Percentiles rank a stretch among this genome's conserved stretches.
These are phyloP conservation scores for Aureobasidium mangrovei DNA, from an alignment of 2,329 filamentous ascomycete genomes.

Conservation along the genomic window DNA sequence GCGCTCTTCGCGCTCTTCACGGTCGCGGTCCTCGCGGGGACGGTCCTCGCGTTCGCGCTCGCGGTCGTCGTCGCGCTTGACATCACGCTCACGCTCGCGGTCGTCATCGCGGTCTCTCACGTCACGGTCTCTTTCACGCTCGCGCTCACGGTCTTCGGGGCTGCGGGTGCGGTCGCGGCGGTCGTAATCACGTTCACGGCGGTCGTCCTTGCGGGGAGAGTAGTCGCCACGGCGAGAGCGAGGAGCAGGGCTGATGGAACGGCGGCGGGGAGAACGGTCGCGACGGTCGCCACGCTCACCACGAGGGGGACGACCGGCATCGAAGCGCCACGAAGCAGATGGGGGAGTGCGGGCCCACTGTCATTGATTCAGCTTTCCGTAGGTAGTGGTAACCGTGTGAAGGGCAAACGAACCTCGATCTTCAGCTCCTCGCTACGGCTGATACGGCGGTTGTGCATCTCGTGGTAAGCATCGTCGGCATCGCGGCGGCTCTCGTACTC, in stretches of 20 bases:
- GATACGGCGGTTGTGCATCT: conserved; percentile 99
- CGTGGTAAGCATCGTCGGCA: conserved; percentile 97
- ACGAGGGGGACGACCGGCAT: conserved; percentile 53
- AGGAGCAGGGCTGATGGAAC: conserved; percentile 61
- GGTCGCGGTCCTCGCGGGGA: conserved; percentile 30
- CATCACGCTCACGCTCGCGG: conserved; percentile 65
- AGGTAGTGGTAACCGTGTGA: not conserved
- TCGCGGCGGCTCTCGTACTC: conserved; percentile 98
- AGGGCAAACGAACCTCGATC: conserved; percentile 67
- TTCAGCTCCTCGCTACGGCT: conserved; percentile 92
- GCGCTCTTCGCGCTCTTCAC: conserved; percentile 40
- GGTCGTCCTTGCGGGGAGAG: conserved; percentile 54
- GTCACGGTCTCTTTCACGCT: conserved; percentile 52
- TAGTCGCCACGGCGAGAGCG: conserved; percentile 63
- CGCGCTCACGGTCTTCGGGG: conserved; percentile 57
- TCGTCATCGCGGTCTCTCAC: conserved; percentile 34
- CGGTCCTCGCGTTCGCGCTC: conserved; percentile 58
- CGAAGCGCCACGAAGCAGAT: conserved; percentile 96
- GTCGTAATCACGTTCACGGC: conserved; percentile 64
- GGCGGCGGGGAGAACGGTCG: conserved; percentile 51
- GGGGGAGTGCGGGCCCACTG: conserved; percentile 98
- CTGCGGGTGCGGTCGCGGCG: conserved; percentile 63
- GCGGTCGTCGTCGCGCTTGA: conserved; percentile 52
- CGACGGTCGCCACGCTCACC: conserved; percentile 27
- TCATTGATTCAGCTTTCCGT: not conserved